A percentile compares a stretch with the other conserved stretches of the same genome.
Conservation (phyloP, 1,284 basidiomycete species). For the Papiliotrema terrestris region DNA sequence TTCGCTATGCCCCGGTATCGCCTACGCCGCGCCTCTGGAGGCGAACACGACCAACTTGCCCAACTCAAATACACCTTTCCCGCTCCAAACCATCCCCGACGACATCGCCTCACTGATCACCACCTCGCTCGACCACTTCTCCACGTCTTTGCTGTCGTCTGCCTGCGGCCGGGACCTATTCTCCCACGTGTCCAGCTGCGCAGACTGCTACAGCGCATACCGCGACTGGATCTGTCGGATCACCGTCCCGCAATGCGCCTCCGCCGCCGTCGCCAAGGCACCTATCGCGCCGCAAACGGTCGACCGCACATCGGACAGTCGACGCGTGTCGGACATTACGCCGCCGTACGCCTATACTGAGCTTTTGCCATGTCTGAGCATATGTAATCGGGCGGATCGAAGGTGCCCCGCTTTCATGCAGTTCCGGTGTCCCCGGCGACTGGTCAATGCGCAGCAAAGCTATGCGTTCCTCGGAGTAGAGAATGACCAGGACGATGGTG, state of each 20-base stretch:
- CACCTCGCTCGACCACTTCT: constrained; percentile 67
- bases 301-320: constrained; percentile 51
- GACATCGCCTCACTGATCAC: constrained; percentile 56
- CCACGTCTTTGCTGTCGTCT: constrained; percentile 63
- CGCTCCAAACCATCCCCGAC: constrained; percentile 56
- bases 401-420: constrained; percentile 69
- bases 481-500: constrained; percentile 55
- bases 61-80: constrained; percentile 25
- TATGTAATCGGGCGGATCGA: constrained; percentile 68
- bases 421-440: constrained; percentile 65
- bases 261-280: constrained; percentile 48
- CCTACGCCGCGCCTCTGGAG: constrained; percentile 65
- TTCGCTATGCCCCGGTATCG: constrained; percentile 66
- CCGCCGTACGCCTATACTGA: constrained; percentile 54
- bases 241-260: constrained; percentile 65
- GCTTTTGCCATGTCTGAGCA: constrained; percentile 72
- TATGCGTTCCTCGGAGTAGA: constrained; percentile 70
- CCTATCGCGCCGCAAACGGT: constrained; percentile 29
- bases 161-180: constrained; percentile 77
- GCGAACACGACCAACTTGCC: constrained; percentile 45
- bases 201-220: constrained; percentile 70
- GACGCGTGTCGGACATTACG: constrained; percentile 27
- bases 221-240: constrained; percentile 73
- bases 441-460: constrained; percentile 63
- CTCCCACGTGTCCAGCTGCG: constrained; percentile 70